phyloP scores from a whole-genome alignment of 805 yeast genomes.

The Limtongia smithiae region DNA sequence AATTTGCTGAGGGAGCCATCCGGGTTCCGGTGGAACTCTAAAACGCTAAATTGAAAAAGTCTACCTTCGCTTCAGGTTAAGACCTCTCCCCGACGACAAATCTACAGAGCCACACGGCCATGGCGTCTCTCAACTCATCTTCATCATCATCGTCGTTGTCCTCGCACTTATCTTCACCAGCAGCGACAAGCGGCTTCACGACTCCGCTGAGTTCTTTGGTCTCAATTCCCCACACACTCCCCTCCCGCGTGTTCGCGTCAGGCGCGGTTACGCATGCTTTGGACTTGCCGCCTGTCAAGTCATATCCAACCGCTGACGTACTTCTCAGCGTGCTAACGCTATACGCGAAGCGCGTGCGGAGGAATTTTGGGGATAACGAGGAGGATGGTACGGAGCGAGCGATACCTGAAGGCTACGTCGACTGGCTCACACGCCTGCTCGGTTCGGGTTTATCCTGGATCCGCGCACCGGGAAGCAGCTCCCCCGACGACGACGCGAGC shows the following conservation, averaged over 20 bases:
- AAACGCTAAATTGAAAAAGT: too few relatives aligned
- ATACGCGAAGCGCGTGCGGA: background rate
- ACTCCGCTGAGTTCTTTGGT: too few relatives aligned
- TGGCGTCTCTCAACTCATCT: too few relatives aligned
- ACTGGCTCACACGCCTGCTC: slow-evolving; percentile 19
- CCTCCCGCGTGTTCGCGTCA: slow-evolving; percentile 19
- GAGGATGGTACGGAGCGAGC: background rate
- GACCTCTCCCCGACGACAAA: too few relatives aligned
- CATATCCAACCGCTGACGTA: slow-evolving; percentile 10
- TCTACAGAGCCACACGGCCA: too few relatives aligned
- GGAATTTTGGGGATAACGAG: slow-evolving; percentile 3
- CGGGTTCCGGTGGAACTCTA: too few relatives aligned
- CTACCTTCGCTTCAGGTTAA: too few relatives aligned
- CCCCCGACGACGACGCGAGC: slow-evolving; percentile 31
- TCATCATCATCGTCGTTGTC: too few relatives aligned
- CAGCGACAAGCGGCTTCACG: too few relatives aligned
- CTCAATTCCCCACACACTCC: slow-evolving; percentile 3
- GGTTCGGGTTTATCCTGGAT: slow-evolving; percentile 19
- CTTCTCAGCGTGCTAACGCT: background rate
- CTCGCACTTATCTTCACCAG: too few relatives aligned
- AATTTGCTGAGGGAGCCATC: too few relatives aligned
- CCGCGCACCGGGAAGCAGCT: too few relatives aligned
- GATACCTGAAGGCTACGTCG: slow-evolving; percentile 17
- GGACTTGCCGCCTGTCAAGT: slow-evolving; percentile 16
- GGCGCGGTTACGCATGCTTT: slow-evolving; percentile 10